phyloP scores from a whole-genome alignment of 352 stramenopile species.

The Phytophthora litchii region DNA sequence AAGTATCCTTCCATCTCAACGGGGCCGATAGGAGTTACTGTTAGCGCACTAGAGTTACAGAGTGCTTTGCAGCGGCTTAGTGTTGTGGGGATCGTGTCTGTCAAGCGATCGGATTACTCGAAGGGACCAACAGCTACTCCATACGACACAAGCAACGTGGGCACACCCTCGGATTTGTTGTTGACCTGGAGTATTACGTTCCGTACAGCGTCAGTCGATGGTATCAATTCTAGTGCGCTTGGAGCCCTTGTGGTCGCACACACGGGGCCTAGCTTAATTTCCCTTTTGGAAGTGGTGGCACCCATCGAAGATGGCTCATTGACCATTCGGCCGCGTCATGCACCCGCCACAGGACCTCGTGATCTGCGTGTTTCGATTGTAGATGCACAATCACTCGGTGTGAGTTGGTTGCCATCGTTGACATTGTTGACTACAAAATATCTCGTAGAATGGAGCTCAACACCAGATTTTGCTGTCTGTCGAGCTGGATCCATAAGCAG shows the following conservation, averaged over 20 bases:
- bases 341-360: slow-evolving; percentile 54
- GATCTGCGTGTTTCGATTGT: slow-evolving; percentile 67
- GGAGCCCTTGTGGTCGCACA: slow-evolving; percentile 45
- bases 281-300: slow-evolving; percentile 35
- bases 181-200: slow-evolving; percentile 88
- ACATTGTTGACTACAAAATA: slow-evolving; percentile 61
- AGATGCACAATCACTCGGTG: slow-evolving; percentile 62
- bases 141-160: slow-evolving; percentile 58
- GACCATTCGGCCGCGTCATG: slow-evolving; percentile 45
- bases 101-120: slow-evolving; percentile 71
- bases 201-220: slow-evolving; percentile 47
- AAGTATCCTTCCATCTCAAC: slow-evolving; percentile 55
- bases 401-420: slow-evolving; percentile 61
- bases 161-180: slow-evolving; percentile 44
- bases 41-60: slow-evolving; percentile 55
- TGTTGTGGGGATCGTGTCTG: slow-evolving; percentile 57
- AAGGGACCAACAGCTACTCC: slow-evolving; percentile 35
- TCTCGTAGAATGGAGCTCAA: slow-evolving; percentile 82
- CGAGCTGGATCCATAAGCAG: slow-evolving; percentile 32
- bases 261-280: slow-evolving; percentile 34
- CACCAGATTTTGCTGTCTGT: slow-evolving; percentile 30
- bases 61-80: slow-evolving; percentile 57
- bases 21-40: slow-evolving; percentile 47
- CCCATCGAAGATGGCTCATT: slow-evolving; percentile 30
- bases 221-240: slow-evolving; percentile 52